Evolutionary conservation across 768 basidiomycete species (phyloP), one percentile per base, ranked within the genome.

Genomic region (Fistulinella prunicolor): DNA sequence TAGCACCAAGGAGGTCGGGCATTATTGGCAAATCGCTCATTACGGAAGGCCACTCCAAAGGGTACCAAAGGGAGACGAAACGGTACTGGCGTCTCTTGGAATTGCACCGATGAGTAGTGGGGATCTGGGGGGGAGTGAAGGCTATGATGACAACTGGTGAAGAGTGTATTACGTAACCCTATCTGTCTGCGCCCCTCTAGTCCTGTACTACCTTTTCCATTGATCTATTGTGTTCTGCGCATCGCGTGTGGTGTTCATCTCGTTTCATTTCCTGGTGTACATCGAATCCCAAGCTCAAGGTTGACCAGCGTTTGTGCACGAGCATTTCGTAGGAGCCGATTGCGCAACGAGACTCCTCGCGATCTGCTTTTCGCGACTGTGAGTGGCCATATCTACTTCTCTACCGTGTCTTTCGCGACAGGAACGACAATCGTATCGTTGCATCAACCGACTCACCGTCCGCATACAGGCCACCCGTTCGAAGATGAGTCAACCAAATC

Each of bases 401-500:
- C 14, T 21, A 14, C 13, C 21, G 9, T 14, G 44, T 34, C 28
- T 29, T 35, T 47, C 12, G 9, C 17, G 17, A 21, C 17, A 16
- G 47, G 28, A 28, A 30, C 26, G 26, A 28, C 26, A 28, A 6
- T 28, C 26, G 26, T 6, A 28, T 28, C 26, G 26, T 10, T 28
- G 26, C 26, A 28, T 28, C 26, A 28, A 50, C 37, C 30, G n/a
- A 19, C 35, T 24, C 20, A 47, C 42, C 17, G 12, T 52, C 21
- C n/a, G n/a, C n/a, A n/a, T n/a, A n/a, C 28, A 14, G n/a, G n/a
- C 23, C 21, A 36, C 38, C 34, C 20, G 19, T 14, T 26, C 8
- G 14, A 24, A 26, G n/a, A 66, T 66, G 65, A 68, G 46, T 36
- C 51, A 68, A 47, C 30, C 30, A 32, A 58, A 47, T 53, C 56